phyloP scores from a whole-genome alignment of 2,329 filamentous ascomycete species.

The Penicillium corylophilum region DNA sequence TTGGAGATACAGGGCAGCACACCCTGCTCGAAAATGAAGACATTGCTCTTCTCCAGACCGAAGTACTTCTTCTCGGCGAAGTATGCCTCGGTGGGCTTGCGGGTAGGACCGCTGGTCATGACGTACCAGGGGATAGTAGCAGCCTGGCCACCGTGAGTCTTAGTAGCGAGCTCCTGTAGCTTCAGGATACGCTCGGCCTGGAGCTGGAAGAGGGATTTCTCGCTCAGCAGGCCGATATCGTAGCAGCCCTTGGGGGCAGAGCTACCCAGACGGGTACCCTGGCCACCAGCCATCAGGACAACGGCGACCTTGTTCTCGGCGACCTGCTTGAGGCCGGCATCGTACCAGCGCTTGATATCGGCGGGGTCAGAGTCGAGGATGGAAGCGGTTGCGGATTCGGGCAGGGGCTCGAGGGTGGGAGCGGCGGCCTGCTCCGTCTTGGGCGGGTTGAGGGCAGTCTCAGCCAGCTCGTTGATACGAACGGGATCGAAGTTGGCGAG shows the following conservation, averaged over 20 bases:
- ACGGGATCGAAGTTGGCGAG: conserved; percentile 77
- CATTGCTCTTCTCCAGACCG: conserved; percentile 79
- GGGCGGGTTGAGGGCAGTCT: conserved; percentile 77
- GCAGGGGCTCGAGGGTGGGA: conserved; percentile 76
- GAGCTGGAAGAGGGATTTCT: conserved; percentile 95
- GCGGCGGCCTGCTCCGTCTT: conserved; percentile 49
- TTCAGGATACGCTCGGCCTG: conserved; percentile 92
- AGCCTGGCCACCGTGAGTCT: conserved; percentile 60
- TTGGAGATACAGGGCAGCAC: conserved; percentile 96
- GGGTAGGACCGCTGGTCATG: conserved; percentile 96
- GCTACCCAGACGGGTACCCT: conserved; percentile 91
- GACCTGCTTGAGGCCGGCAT: conserved; percentile 64
- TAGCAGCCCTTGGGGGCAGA: conserved; percentile 97
- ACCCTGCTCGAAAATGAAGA: conserved; percentile 93
- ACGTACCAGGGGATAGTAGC: conserved; percentile 93
- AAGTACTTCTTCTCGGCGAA: conserved; percentile 91
- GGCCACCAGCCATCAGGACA: conserved; percentile 94
- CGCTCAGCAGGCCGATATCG: conserved; percentile 87
- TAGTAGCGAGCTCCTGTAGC: conserved; percentile 75
- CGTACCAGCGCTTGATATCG: conserved; percentile 82
- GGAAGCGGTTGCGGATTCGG: conserved; percentile 80
- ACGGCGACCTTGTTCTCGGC: conserved; percentile 73
- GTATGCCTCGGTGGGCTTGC: conserved; percentile 87
- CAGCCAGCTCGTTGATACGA: conserved; percentile 82
- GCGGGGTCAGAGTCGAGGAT: conserved; percentile 82